Evolutionary conservation across 208 protist species (phyloP).

Genomic region (Trypanosoma scelopori): DNA sequence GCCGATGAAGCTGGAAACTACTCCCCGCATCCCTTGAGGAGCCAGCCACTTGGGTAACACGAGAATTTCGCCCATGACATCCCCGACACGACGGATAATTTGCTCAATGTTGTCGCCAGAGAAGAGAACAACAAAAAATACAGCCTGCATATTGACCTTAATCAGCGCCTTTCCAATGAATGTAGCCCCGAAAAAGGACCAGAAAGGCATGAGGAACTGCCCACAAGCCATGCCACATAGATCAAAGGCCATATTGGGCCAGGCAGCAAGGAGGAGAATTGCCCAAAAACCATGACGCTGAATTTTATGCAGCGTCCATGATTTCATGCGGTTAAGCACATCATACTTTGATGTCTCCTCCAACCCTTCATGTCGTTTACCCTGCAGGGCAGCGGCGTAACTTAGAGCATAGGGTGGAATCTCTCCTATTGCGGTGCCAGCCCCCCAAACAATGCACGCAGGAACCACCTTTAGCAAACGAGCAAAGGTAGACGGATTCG

Average conservation of each 20-base stretch:
- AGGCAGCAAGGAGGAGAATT: constrained; percentile 92
- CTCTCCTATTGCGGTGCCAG: constrained; percentile 96
- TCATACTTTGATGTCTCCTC: constrained; percentile 46
- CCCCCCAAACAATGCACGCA: constrained; percentile 92
- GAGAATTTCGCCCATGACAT: constrained; percentile 34
- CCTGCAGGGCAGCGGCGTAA: constrained; percentile 82
- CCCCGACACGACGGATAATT: constrained; percentile 38
- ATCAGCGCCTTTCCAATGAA: constrained; percentile 95
- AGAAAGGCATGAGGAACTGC: constrained; percentile 96
- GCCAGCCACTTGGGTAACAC: constrained; percentile 23
- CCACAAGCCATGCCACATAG: constrained; percentile 96
- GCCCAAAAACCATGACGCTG: constrained; percentile 92
- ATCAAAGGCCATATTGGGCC: constrained; percentile 97
- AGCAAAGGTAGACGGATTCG: constrained; percentile 32
- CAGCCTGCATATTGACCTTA: constrained; percentile 87
- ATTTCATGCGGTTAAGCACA: constrained; percentile 76
- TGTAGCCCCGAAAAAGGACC: constrained; percentile 96
- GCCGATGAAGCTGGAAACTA: constrained; percentile 39
- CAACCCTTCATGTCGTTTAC: constrained; percentile 50
- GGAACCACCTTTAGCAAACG: constrained; percentile 71
- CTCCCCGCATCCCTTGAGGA: constrained; percentile 22
- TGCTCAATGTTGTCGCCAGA: constrained; percentile 80
- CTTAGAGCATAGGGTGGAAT: constrained; percentile 96
- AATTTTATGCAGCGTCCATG: constrained; percentile 78
- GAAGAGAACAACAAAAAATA: constrained; percentile 90